Percentiles rank a stretch among this genome's conserved stretches.
These are phyloP conservation scores for Gomphus sp. DNA, from an alignment of 1,284 basidiomycete species.

Conservation along the genomic window DNA sequence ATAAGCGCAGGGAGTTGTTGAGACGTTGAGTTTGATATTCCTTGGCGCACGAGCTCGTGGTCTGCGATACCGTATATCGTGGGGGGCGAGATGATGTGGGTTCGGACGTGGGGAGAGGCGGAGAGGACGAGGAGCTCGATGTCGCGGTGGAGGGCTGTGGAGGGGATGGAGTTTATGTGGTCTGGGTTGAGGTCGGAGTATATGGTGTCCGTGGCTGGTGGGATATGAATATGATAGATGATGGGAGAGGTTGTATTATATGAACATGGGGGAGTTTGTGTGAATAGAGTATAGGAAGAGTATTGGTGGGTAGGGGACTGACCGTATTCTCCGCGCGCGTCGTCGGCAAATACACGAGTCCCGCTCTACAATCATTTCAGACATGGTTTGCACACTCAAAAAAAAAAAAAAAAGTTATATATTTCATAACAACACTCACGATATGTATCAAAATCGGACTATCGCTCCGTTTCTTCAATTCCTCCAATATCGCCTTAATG, in stretches of 20 bases:
- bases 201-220: slow-evolving; percentile 24
- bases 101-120: slow-evolving; percentile 23
- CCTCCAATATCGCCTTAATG: slow-evolving; percentile 31
- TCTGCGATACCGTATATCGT: slow-evolving; percentile 35
- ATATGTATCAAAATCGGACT: slow-evolving; percentile 42
- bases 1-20: slow-evolving; percentile 32
- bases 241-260: too few species aligned
- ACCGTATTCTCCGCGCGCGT: slow-evolving; percentile 26
- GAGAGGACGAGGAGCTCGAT: slow-evolving; percentile 31
- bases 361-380: slow-evolving; percentile 28
- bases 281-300: neutral
- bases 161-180: slow-evolving; percentile 29
- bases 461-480: slow-evolving; percentile 33
- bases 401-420: neutral
- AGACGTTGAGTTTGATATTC: slow-evolving; percentile 34
- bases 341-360: slow-evolving; percentile 35
- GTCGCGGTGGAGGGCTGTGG: slow-evolving; percentile 29
- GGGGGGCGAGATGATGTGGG: slow-evolving; percentile 28
- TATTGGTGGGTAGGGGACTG: neutral
- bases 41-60: slow-evolving; percentile 30
- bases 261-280: neutral
- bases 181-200: slow-evolving; percentile 34
- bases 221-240: neutral
- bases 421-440: slow-evolving; percentile 22
- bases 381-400: neutral